Percentiles rank a stretch among this genome's conserved stretches.
phyloP scores from a whole-genome alignment of 129 eudicot species.

The Mikania micrantha region DNA sequence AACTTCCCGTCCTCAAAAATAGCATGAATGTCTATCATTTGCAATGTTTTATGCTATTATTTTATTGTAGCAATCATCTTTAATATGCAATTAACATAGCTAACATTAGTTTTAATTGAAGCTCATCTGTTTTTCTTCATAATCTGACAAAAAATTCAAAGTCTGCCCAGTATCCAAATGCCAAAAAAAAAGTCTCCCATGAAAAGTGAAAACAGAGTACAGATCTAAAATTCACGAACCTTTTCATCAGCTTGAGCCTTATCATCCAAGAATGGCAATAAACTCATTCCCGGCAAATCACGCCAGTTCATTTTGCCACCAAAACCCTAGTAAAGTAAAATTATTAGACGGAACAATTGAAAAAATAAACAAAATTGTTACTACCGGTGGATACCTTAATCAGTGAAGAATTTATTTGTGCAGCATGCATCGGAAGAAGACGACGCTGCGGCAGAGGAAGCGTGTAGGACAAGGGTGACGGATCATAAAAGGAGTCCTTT shows the following conservation, averaged over 20 bases:
- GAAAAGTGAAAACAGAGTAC: neutral
- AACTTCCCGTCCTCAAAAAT: neutral
- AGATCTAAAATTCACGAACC: conserved; percentile 1
- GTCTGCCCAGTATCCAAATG: too few species aligned
- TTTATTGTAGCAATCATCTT: neutral
- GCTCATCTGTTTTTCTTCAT: neutral
- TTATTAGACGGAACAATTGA: neutral
- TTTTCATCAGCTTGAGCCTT: conserved; percentile 7
- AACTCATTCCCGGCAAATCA: neutral
- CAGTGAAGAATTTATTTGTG: conserved; percentile 5
- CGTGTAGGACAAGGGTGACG: conserved; percentile 13
- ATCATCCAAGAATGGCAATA: neutral
- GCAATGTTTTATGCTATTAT: neutral
- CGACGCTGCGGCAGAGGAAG: conserved; percentile 6
- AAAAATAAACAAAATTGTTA: neutral
- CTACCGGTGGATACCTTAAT: neutral
- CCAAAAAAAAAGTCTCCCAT: too few species aligned
- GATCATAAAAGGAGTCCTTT: neutral
- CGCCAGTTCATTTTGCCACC: conserved; percentile 15
- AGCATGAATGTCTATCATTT: neutral
- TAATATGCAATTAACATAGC: neutral
- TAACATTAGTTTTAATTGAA: neutral
- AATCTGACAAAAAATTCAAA: neutral
- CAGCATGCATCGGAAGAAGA: conserved; percentile 2
- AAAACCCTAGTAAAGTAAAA: conserved; percentile 6